These are phyloP conservation scores for Aspergillus affinis DNA, from an alignment of 495 filamentous ascomycete species.

Conservation along the genomic window DNA sequence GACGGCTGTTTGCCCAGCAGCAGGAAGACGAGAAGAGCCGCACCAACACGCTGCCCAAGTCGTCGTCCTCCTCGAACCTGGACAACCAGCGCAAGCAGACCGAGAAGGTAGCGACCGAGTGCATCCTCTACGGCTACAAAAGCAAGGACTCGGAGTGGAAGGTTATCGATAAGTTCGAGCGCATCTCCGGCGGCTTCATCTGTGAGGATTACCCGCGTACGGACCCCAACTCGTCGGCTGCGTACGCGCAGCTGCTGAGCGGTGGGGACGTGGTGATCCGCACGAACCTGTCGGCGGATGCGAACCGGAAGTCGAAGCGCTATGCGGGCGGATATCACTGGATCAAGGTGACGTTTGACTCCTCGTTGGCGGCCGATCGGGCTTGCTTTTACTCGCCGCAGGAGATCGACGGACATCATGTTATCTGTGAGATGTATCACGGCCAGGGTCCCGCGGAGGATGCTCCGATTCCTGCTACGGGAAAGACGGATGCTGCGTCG, in stretches of 20 bases:
- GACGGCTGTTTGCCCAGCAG: conserved; percentile 45
- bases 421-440: conserved; percentile 75
- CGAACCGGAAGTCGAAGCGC: conserved; percentile 71
- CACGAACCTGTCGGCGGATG: conserved; percentile 60
- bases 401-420: conserved; percentile 69
- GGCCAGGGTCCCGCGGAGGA: conserved; percentile 69
- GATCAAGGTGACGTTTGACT: conserved; percentile 93
- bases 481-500: conserved; percentile 22
- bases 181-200: conserved; percentile 68
- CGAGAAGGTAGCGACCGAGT: conserved; percentile 70
- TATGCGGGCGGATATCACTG: conserved; percentile 80
- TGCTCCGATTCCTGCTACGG: conserved; percentile 49
- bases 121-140: conserved; percentile 81
- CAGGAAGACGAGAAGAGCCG: conserved; percentile 41
- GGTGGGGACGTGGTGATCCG: conserved; percentile 63
- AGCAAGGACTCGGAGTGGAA: conserved; percentile 71
- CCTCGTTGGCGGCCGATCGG: conserved; percentile 70
- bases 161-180: conserved; percentile 81
- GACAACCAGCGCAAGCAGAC: conserved; percentile 43
- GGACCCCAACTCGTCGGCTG: conserved; percentile 48
- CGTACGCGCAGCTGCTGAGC: conserved; percentile 58
- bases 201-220: conserved; percentile 85
- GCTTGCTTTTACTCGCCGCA: conserved; percentile 76
- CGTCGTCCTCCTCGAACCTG: conserved; percentile 40
- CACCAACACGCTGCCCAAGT: conserved; percentile 39